Percentiles rank a stretch among this genome's conserved stretches.
Conservation (phyloP, 2,329 filamentous ascomycete genomes). For the Talaromyces sp. region DNA sequence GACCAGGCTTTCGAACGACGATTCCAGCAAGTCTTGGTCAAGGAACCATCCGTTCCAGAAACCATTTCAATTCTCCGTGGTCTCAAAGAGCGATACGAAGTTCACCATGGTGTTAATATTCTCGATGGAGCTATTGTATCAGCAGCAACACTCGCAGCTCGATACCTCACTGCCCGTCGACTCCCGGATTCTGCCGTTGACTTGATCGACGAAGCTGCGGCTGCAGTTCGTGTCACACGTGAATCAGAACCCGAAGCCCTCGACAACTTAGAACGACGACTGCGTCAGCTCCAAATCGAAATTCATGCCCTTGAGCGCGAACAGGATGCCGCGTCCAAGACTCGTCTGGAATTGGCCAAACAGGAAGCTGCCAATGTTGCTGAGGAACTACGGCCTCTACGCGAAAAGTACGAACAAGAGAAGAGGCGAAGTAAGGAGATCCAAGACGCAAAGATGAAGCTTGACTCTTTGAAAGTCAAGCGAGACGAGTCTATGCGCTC, state of each 20-base stretch:
- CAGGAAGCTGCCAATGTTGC: conserved; percentile 91
- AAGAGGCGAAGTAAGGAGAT: conserved; percentile 88
- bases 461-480: conserved; percentile 87
- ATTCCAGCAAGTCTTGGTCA: conserved; percentile 97
- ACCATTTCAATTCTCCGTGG: conserved; percentile 98
- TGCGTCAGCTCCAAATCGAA: conserved; percentile 91
- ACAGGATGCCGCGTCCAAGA: conserved; percentile 87
- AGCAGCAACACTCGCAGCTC: conserved; percentile 83
- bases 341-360: conserved; percentile 75
- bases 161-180: conserved; percentile 86
- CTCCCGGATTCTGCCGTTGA: conserved; percentile 97
- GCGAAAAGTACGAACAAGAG: conserved; percentile 93
- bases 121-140: conserved; percentile 90
- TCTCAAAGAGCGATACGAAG: conserved; percentile 95
- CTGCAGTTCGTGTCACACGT: conserved; percentile 89
- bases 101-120: conserved; percentile 96
- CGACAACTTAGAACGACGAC: conserved; percentile 85
- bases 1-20: conserved; percentile 96
- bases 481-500: conserved; percentile 87
- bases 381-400: conserved; percentile 85
- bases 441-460: conserved; percentile 90
- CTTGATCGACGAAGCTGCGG: conserved; percentile 91
- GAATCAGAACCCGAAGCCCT: conserved; percentile 96
- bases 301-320: conserved; percentile 93
- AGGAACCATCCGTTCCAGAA: conserved; percentile 83